These are phyloP conservation scores for Mycena rosella DNA, from an alignment of 768 basidiomycete genomes.

Conservation along the genomic window DNA sequence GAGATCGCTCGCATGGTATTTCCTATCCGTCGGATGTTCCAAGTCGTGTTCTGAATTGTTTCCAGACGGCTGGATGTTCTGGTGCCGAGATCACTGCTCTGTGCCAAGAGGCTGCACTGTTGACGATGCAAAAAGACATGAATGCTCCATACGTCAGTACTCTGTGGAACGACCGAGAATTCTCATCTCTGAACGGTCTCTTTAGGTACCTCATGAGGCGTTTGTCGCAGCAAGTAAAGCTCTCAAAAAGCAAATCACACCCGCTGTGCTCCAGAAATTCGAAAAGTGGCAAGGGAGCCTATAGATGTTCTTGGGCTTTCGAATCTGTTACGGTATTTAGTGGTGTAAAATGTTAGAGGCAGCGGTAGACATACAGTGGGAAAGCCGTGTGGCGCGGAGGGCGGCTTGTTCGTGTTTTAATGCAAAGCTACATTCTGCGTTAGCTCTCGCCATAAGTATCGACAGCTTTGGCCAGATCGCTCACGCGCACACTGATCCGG, in stretches of 20 bases:
- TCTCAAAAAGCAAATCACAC: conserved; percentile 88
- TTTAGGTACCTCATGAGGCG: conserved; percentile 79
- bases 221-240: conserved; percentile 80
- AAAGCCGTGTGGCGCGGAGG: too few relatives aligned
- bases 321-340: too few relatives aligned
- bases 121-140: conserved; percentile 92
- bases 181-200: neutral
- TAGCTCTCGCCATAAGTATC: too few relatives aligned
- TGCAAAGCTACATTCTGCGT: too few relatives aligned
- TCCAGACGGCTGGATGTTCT: conserved; percentile 93
- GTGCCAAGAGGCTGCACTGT: conserved; percentile 95
- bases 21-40: conserved; percentile 4
- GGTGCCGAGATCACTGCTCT: conserved; percentile 94
- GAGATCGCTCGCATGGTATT: conserved; percentile 78
- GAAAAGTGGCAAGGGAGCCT: conserved; percentile 66
- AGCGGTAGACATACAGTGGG: too few relatives aligned
- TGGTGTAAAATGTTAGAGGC: too few relatives aligned
- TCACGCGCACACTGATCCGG: too few relatives aligned
- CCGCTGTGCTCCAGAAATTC: conserved; percentile 79
- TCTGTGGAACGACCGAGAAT: neutral
- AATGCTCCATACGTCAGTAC: conserved; percentile 77
- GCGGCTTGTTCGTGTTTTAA: too few relatives aligned
- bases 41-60: neutral
- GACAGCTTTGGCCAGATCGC: too few relatives aligned
- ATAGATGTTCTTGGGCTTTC: too few relatives aligned